Conservation (phyloP, 768 basidiomycete species). For the Serendipita sp. region DNA sequence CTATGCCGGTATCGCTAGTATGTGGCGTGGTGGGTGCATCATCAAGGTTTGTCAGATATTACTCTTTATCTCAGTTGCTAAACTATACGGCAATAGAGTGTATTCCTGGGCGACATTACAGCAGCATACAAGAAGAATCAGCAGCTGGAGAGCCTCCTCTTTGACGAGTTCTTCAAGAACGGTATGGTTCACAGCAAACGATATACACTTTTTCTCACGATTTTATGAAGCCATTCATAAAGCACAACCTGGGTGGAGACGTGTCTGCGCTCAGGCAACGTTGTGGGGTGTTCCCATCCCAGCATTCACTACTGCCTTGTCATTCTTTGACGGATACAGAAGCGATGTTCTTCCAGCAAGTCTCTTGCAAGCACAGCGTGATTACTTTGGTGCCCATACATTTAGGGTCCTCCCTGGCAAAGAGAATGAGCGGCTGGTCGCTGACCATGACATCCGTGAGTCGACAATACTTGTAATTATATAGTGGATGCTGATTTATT, state of each 20-base stretch:
- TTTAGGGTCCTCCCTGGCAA: slow-evolving; percentile 88
- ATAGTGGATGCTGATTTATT: background rate
- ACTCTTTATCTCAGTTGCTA: slow-evolving; percentile 5
- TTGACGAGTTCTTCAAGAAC: slow-evolving; percentile 96
- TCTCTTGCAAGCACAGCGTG: slow-evolving; percentile 38
- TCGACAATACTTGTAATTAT: slow-evolving; percentile 13
- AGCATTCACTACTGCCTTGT: slow-evolving; percentile 93
- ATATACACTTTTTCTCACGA: background rate
- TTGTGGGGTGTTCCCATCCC: slow-evolving; percentile 97
- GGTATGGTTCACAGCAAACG: slow-evolving; percentile 26
- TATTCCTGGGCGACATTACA: slow-evolving; percentile 90
- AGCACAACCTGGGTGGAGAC: slow-evolving; percentile 96
- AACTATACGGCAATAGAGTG: slow-evolving; percentile 32
- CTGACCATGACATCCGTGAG: slow-evolving; percentile 78
- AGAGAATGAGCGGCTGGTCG: slow-evolving; percentile 68
- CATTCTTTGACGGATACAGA: slow-evolving; percentile 98
- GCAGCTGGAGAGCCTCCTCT: slow-evolving; percentile 78
- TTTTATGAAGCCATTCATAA: slow-evolving; percentile 55
- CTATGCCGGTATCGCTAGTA: slow-evolving; percentile 92
- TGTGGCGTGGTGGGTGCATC: slow-evolving; percentile 99
- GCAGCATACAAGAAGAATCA: slow-evolving; percentile 74
- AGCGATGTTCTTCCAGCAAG: slow-evolving; percentile 44
- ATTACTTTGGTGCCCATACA: slow-evolving; percentile 98
- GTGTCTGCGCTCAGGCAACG: slow-evolving; percentile 86
- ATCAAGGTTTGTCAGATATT: slow-evolving; percentile 51